These are phyloP conservation scores for Blastocystis hominis DNA, from an alignment of 352 stramenopile genomes.

Conservation along the genomic window DNA sequence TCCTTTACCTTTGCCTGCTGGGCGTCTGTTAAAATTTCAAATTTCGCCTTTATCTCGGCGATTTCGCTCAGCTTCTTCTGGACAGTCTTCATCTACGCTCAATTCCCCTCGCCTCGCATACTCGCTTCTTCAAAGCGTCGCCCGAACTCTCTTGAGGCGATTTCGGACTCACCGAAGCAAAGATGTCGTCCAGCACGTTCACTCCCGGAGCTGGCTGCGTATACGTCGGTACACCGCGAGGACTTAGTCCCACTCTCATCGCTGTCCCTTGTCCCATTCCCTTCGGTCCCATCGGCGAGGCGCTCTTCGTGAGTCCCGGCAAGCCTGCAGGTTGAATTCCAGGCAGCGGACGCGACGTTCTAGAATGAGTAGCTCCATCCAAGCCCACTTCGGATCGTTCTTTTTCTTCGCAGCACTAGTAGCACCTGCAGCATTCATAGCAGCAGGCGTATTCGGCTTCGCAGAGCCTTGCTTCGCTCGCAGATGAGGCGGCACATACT, in stretches of 20 bases:
- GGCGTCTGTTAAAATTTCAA: background rate
- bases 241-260: no score
- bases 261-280: no score
- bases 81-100: background rate
- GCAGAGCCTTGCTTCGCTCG: background rate
- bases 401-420: background rate
- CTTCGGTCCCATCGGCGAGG: no score
- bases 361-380: background rate
- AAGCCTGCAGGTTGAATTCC: background rate
- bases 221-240: no score
- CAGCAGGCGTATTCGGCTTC: background rate
- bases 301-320: background rate
- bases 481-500: slow-evolving; percentile 29
- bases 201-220: background rate
- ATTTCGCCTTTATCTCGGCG: background rate
- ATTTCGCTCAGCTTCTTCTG: slow-evolving; percentile 16
- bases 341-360: background rate
- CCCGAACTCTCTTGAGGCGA: background rate
- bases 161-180: background rate
- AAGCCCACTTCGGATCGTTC: background rate
- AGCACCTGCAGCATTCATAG: no score
- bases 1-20: background rate
- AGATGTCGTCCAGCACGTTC: background rate
- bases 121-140: background rate
- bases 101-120: background rate